A percentile compares a stretch with the other conserved stretches of the same genome.
Evolutionary conservation across 805 yeast species (phyloP).

Genomic region (Metschnikowia colocasiae): DNA sequence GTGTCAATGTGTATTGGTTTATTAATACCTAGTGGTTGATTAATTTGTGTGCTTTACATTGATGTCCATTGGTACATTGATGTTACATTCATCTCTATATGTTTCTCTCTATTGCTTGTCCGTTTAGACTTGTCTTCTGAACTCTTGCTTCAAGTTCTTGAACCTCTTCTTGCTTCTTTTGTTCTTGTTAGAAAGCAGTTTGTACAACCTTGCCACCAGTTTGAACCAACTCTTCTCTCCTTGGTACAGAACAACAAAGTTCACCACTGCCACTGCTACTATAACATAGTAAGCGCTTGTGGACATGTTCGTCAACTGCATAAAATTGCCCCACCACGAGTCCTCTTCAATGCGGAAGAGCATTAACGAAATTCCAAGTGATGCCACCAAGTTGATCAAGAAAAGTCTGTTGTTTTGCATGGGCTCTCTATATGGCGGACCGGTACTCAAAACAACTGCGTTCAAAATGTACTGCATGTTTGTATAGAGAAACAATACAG

Average conservation of each 20-base stretch:
- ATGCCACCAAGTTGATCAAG: slow-evolving; percentile 52
- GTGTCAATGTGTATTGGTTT: no score
- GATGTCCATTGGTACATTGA: no score
- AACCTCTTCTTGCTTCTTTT: slow-evolving; percentile 34
- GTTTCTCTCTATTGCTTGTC: no score
- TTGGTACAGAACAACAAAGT: slow-evolving; percentile 45
- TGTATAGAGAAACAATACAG: slow-evolving; percentile 73
- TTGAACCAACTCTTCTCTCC: slow-evolving; percentile 46
- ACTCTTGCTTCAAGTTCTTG: slow-evolving; percentile 19
- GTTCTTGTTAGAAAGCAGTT: slow-evolving; percentile 26
- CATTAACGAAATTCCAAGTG: slow-evolving; percentile 46
- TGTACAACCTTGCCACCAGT: slow-evolving; percentile 38
- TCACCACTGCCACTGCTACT: slow-evolving; percentile 42
- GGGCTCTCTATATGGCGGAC: slow-evolving; percentile 90
- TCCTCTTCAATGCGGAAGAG: slow-evolving; percentile 55
- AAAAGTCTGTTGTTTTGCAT: slow-evolving; percentile 67
- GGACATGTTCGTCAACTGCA: slow-evolving; percentile 71
- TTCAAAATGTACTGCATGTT: slow-evolving; percentile 85
- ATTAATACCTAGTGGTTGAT: no score
- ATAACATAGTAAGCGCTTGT: slow-evolving; percentile 48
- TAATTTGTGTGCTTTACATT: no score
- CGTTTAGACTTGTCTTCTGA: not conserved
- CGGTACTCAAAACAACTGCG: slow-evolving; percentile 82
- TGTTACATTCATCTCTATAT: no score
- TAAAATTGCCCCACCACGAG: slow-evolving; percentile 56